Conservation (phyloP, 305 asterid genomes). For the Nicotiana rustica region DNA sequence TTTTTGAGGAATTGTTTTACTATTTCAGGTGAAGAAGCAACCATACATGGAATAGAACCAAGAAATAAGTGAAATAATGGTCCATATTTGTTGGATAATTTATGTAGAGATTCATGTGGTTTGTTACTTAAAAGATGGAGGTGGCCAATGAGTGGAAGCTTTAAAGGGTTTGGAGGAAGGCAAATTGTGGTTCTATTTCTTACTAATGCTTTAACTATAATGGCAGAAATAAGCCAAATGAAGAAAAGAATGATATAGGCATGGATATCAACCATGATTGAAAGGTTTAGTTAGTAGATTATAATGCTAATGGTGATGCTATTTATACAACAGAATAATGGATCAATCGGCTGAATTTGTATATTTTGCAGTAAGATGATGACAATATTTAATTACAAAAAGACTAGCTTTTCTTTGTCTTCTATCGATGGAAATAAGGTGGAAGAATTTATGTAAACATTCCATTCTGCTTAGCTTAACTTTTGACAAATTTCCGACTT, state of each 20-base stretch:
- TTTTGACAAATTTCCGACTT: background rate
- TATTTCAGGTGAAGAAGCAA: conserved; percentile 66
- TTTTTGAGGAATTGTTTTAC: conserved; percentile 65
- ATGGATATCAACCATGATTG: conserved; percentile 45
- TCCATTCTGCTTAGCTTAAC: background rate
- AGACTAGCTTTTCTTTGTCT: background rate
- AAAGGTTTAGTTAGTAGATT: background rate
- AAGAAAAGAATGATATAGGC: conserved; percentile 49
- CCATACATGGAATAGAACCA: conserved; percentile 66
- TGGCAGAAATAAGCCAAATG: conserved; percentile 49
- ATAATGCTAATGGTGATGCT: background rate
- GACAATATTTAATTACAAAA: background rate
- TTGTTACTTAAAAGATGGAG: conserved; percentile 72
- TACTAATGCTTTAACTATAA: conserved; percentile 41
- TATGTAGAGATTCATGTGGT: conserved; percentile 77
- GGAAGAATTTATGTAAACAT: background rate
- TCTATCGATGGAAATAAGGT: background rate
- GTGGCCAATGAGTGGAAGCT: conserved; percentile 71
- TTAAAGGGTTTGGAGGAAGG: conserved; percentile 64
- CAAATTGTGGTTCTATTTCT: conserved; percentile 35
- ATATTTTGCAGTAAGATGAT: background rate
- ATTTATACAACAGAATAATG: background rate
- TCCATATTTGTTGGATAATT: conserved; percentile 57
- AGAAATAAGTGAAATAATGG: conserved; percentile 59
- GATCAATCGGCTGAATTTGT: background rate